These are phyloP conservation scores for Diaporthe vexans DNA, from an alignment of 2,329 filamentous ascomycete genomes.

Conservation along the genomic window DNA sequence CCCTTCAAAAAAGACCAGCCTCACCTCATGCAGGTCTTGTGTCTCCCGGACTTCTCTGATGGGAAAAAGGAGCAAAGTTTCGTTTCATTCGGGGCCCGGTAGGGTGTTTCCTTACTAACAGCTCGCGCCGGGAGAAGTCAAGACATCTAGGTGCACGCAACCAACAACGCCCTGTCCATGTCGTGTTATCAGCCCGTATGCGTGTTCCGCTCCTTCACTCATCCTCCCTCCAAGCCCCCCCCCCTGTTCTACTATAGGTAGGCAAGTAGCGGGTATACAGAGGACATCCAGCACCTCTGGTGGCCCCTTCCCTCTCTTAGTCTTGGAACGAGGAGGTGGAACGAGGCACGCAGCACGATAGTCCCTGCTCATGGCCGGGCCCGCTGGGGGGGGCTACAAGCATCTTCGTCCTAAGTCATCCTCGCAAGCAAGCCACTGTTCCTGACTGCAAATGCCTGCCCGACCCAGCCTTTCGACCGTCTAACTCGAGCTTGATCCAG, in stretches of 20 bases:
- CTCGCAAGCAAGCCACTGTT: constrained; percentile 20
- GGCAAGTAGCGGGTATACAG: background rate
- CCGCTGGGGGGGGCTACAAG: background rate
- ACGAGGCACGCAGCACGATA: background rate
- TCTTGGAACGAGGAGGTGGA: background rate
- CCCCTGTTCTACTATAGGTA: constrained; percentile 19
- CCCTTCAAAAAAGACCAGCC: constrained; percentile 27
- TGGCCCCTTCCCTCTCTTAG: background rate
- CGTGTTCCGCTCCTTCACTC: constrained; percentile 12
- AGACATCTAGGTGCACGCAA: constrained; percentile 3
- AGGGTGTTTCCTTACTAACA: constrained; percentile 29
- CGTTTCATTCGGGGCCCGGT: constrained; percentile 26
- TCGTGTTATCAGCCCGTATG: constrained; percentile 25
- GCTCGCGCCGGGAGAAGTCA: constrained; percentile 21
- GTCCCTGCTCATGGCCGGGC: background rate
- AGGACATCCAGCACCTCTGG: background rate
- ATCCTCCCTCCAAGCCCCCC: background rate
- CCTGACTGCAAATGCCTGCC: constrained; percentile 20
- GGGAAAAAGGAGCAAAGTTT: constrained; percentile 21
- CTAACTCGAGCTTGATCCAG: constrained; percentile 12
- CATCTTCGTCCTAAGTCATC: constrained; percentile 15
- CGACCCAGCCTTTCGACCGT: constrained; percentile 3
- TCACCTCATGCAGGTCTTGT: constrained; percentile 35
- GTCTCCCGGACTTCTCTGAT: constrained; percentile 15
- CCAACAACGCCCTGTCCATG: constrained; percentile 25